Evolutionary conservation across 1,284 basidiomycete genomes (phyloP), one percentile per base, ranked within the genome.

Genomic region (Sporisorium sorghi): DNA sequence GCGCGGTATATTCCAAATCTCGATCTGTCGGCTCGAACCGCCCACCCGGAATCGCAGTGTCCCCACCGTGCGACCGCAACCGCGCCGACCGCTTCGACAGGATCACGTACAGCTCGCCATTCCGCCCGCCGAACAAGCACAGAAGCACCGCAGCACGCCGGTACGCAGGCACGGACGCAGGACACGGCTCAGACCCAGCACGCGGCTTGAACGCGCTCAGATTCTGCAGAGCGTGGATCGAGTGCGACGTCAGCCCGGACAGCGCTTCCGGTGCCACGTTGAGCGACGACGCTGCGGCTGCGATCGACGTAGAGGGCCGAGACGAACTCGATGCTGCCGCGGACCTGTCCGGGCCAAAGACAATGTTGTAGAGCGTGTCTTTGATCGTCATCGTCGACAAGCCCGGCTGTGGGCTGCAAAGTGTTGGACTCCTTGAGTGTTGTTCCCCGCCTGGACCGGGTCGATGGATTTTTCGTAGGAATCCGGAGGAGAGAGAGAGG

Each of bases 1-100:
- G 53, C 2, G 82, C 82, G 4, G 81, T 83, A 17, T 56, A 70
- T 52, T 83, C 81, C 7, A 83, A 56, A 26, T 73, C 69, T 2
- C 32, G 43, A 64, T 83, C 82, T 12, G 60, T 66, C 0, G 73
- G 58, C 60, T 83, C 82, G 46, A 77, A 83, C 23, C 82, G 37
- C 0, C 82, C 82, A 14, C 82, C 82, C 0, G 82, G 82, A 6
- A 83, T 76, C 23, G 82, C 82, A 0, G 82, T 83, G 28, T 83
- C 82, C 19, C 82, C 82, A 0, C 76, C 78, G 48, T 83, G 82
- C 14, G 70, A 75, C 0, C 79, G 63, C 4, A 83, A 59, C 4
- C 55, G 49, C 1, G 55, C 39, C 2, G 77, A 62, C 1, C 82
- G 63, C 50, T 79, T 73, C 23, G 74, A 77, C 4, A 83, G 66